Base-by-base conservation (phyloP, 352 stramenopile species). In the Phytopythium mirpurense region DNA sequence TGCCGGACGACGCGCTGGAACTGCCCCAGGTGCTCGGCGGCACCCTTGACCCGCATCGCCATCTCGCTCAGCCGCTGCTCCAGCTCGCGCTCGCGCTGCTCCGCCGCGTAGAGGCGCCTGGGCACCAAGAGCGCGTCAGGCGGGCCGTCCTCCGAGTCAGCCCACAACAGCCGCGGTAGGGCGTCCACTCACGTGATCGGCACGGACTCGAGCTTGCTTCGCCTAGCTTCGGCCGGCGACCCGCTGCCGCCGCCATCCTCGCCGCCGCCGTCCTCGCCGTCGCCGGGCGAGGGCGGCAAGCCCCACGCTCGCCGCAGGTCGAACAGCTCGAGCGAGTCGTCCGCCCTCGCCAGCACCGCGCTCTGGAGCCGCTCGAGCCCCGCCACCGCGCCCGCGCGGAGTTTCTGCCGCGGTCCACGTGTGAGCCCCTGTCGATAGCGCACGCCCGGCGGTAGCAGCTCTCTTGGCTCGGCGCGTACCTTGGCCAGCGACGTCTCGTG, bases 241-340 rank as follows among this genome's bases (percentile, higher is more conserved):
- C 5, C 7, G 5, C 7, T 5, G 29, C 29, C 29, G 5, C 9
- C 29, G 5, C 9, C 29, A 9, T 32, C 29, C 32, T 36, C 32
- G 23, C 14, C 9, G 23, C 35, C 16, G 34, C 12, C 32, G 15
- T 38, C 11, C 32, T 36, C 32, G 31, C 26, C 11, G 23, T 10
- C 11, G 23, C 18, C 27, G 18, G 31, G n/a, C 36, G 7, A 16
- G 38, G 16, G 31, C 18, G 85, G 47, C n/a, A n/a, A n/a, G 2
- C 75, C 75, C 78, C 78, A 88, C 12, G 77, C 74, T 43, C 64
- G 74, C 35, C 75, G 74, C 36, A 88, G 59, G 40, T 70, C 67
- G 1, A 59, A 66, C 18, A 88, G 63, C 43, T 84, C 67, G 15
- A 72, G 57, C 5, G 60, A 46, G 29, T 78, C 63, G 51, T 86